Evolutionary conservation across 176 grass and related monocot species (phyloP), one percentile per base, ranked within the genome.

Genomic region (Themeda triandra): DNA sequence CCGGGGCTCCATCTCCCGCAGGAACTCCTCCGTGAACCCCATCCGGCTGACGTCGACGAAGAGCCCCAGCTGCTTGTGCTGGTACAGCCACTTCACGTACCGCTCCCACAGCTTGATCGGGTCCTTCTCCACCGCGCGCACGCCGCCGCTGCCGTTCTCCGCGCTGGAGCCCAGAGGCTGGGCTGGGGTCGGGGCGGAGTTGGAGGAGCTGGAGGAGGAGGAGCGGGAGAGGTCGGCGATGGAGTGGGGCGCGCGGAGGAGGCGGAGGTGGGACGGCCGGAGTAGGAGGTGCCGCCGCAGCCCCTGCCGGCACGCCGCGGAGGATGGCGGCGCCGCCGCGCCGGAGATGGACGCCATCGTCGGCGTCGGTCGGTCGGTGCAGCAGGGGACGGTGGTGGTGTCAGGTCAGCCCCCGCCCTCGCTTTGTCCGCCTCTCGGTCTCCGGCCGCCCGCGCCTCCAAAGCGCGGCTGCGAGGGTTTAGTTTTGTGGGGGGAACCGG

Each of bases 21-120:
- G 80, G 88, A 99, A 99, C 49, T 99, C 92, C 7, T 91, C 93
- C 0, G 91, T 94, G 89, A 99, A 96, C 15, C 91, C 97, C 66
- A 99, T 99, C 78, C 97, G 88, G 83, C 97, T 99, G 59, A 99
- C 93, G 79, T 99, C 97, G 30, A 99, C 86, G 85, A 94, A 94
- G 77, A 99, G 71, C 32, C 93, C 93, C 9, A 99, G 97, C 59
- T 94, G 91, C 93, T 99, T 99, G 91, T 99, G 97, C 91, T 96
- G 93, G 91, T 99, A 99, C 10, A 99, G 79, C 97, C 97, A 99
- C 71, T 96, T 90, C 8, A 96, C 86, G 69, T 96, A 99, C 14
- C 97, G 81, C 28, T 91, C 85, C 97, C 97, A 99, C 27, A 96
- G 91, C 48, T 82, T 94, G 73, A 92, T 80, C 66, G 97, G 93